Base-by-base conservation (phyloP, 2,329 filamentous ascomycete genomes). In the Paraconiothyrium sp. region DNA sequence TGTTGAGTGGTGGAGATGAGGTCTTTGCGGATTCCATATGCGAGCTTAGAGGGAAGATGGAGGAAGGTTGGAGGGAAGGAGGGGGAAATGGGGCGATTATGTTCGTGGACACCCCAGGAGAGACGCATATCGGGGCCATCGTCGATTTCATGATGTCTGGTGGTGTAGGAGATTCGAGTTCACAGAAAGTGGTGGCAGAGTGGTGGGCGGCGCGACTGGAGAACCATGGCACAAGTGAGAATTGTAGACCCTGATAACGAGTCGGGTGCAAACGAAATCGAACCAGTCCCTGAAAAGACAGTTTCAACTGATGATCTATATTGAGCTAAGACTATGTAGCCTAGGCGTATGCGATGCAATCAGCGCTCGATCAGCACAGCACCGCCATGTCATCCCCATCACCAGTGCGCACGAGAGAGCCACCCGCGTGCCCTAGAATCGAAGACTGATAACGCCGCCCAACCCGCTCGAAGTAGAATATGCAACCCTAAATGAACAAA, bases 91-190 rank as follows among this genome's bases (percentile, higher is more conserved):
- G 20, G 4, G 56, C 54, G 27, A 56, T 63, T 2, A 13, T 63
- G 9, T 65, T 65, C 30, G 20, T 71, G 10, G 64, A 67, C 47
- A 66, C 60, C 1, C 47, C 61, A 14, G 48, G 56, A 34, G 62
- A 66, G 43, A 58, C 66, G 11, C 72, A 74, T 49, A 62, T 72
- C 24, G 65, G 58, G 34, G 69, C 67, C 1, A 68, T 73, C 8
- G 39, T 67, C 16, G 67, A 68, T 14, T 54, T 63, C 20, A 67
- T 70, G 67, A 58, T 54, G 2, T 55, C 57, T 7, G 41, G 60
- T 5, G 41, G 41, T 16, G 47, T 16, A n/a, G 27, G 27, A n/a
- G 22, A 8, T 13, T 22, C 24, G 43, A 44, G 9, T 5, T 34
- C 27, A 27, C 41, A 56, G 43, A n/a, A 24, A 34, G 41, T 39